Base-by-base conservation (phyloP, 192 early-diverging fungal species). In the Lobosporangium transversale region DNA sequence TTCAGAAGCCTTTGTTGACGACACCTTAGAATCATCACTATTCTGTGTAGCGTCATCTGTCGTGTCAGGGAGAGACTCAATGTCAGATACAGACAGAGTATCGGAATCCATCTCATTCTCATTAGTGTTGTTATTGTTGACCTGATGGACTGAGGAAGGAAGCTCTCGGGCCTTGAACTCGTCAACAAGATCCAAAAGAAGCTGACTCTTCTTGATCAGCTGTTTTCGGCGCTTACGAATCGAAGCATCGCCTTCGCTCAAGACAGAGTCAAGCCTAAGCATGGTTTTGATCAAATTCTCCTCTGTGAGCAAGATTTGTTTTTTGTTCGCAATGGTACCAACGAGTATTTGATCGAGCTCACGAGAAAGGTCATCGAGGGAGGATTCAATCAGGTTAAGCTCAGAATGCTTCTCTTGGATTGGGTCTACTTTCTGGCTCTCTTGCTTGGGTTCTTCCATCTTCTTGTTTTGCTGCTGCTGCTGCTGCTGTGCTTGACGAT, bases 281-380 rank as follows among this genome's bases (percentile, higher is more conserved):
- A 76, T 76, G 21, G 64, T 64, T 58, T 66, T 66, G 35, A 64
- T 76, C 64, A 76, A 32, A 48, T 76, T 76, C 64, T 76, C 71
- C 40, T 76, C 71, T n/a, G 71, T 76, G 40, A 55, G 11, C 10
- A 76, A 47, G 36, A 76, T 58, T 37, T 61, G 63, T 52, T 76
- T 76, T 62, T 75, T 75, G 58, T 66, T 66, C 43, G 52, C 44
- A 3, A 50, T 35, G n/a, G 55, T 52, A 12, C 71, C 71, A 11
- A 12, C 32, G 24, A 76, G 4, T 29, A 76, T 40, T 20, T 54
- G 11, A 21, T 76, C 35, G 43, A 76, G 37, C 29, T 76, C 71
- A 6, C 45, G 50, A 20, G 63, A 55, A 21, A 76, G 63, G 21
- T 50, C 53, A 10, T 76, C 58, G 11, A 76, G 62, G 10, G 33